Conservation (phyloP, 257 asterid genomes). For the Salvia miltiorrhiza region DNA sequence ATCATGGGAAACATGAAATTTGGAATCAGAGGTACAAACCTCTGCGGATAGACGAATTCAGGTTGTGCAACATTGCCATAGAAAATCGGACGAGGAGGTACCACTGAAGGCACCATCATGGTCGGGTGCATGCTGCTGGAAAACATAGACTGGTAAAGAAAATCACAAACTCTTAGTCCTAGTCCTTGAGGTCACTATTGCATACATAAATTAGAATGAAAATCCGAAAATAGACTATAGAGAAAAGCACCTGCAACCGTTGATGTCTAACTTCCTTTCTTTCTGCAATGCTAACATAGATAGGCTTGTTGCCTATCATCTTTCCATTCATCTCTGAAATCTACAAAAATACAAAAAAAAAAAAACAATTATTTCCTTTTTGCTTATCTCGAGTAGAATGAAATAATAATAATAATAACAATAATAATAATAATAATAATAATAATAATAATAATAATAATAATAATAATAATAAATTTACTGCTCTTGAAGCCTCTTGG, state of each 20-base stretch:
- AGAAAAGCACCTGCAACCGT: constrained; percentile 72
- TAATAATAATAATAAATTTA: no score
- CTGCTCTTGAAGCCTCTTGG: constrained; percentile 55
- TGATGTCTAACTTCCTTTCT: constrained; percentile 67
- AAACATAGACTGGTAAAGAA: constrained; percentile 41
- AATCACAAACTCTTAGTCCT: not conserved
- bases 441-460: no score
- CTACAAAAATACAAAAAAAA: constrained; percentile 27
- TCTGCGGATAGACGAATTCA: constrained; percentile 59
- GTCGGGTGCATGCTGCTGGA: constrained; percentile 34
- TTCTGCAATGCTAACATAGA: constrained; percentile 68
- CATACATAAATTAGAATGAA: not conserved
- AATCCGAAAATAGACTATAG: not conserved
- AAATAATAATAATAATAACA: no score
- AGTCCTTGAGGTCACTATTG: no score
- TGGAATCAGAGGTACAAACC: constrained; percentile 52
- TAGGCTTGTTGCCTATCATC: constrained; percentile 59
- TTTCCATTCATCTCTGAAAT: constrained; percentile 62
- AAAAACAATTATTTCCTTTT: no score
- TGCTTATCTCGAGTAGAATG: not conserved
- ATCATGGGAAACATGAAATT: constrained; percentile 42
- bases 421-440: no score
- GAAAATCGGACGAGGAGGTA: constrained; percentile 32
- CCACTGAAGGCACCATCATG: constrained; percentile 33
- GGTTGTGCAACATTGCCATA: constrained; percentile 46